Conservation (phyloP, 306 rosid species). For the Amphicarpaea edgeworthii region DNA sequence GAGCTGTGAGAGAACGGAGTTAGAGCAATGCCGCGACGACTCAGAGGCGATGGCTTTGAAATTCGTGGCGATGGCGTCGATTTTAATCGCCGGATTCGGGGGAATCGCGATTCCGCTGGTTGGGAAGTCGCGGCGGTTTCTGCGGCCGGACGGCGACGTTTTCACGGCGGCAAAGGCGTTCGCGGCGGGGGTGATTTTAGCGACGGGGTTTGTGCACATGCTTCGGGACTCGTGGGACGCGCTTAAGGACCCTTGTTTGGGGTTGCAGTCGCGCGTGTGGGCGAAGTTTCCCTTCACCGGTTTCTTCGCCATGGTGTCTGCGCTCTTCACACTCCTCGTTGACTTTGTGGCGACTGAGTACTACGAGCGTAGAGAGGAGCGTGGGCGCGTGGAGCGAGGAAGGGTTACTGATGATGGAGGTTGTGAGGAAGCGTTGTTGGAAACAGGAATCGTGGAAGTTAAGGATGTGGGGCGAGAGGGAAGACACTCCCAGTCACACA, state of each 20-base stretch:
- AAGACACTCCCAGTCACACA: slow-evolving; percentile 59
- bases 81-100: slow-evolving; percentile 65
- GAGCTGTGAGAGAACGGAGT: slow-evolving; percentile 52
- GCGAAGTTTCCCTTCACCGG: slow-evolving; percentile 77
- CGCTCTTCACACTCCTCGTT: slow-evolving; percentile 73
- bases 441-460: slow-evolving; percentile 46
- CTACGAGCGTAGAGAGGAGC: slow-evolving; percentile 66
- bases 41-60: slow-evolving; percentile 66
- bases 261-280: slow-evolving; percentile 56
- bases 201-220: slow-evolving; percentile 92
- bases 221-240: slow-evolving; percentile 57
- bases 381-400: slow-evolving; percentile 31
- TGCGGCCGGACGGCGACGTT: slow-evolving; percentile 62
- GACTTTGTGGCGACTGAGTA: slow-evolving; percentile 83
- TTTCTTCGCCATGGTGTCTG: slow-evolving; percentile 84
- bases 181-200: slow-evolving; percentile 90
- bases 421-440: slow-evolving; percentile 25
- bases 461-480: slow-evolving; percentile 63
- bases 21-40: slow-evolving; percentile 69
- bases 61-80: slow-evolving; percentile 72
- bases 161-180: slow-evolving; percentile 76
- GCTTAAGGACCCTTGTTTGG: slow-evolving; percentile 61
- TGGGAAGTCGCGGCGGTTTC: slow-evolving; percentile 56
- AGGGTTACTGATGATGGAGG: neutral
- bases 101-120: slow-evolving; percentile 73